Evolutionary conservation across 1,139 yeast genomes (phyloP), one percentile per base, ranked within the genome.

Genomic region (Pichia sp.): DNA sequence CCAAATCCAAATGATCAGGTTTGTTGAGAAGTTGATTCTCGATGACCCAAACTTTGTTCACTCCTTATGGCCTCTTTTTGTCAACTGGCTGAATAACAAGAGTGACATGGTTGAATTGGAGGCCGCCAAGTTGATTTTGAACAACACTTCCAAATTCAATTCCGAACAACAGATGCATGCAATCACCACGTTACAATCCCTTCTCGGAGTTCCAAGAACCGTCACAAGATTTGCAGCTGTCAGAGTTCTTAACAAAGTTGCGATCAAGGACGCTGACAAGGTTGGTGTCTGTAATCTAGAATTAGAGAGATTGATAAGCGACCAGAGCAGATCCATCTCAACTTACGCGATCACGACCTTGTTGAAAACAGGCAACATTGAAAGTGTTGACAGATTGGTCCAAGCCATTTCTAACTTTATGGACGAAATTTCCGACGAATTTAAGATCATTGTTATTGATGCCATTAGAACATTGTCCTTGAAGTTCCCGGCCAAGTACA

Each of bases 261-360:
- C 99, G 4, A 77, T 87, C 78, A 81, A 78, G 62, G 83, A 84
- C 62, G 97, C 98, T n/a, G 92, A 87, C 63, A 81, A 82, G 64
- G 84, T 87, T 51, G 78, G 87, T 64, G 82, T 82, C 48, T 83
- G 88, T 70, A 92, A 89, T 67, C 75, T 79, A 54, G 97, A 90
- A 70, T 80, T 93, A 67, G 99, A 93, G 72, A 76, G 82, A 43
- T 79, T 93, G 69, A 90, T 95, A 64, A 86, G 87, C 69, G 98
- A 93, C 71, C 70, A 90, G 44, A 90, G 89, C 72, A 83, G 97
- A 72, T 86, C 96, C 44, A 84, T 93, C 63, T 93, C 98, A n/a
- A 93, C 99, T n/a, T 92, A 90, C 71, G 98, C 99, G 34, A 93
- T 93, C 69, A 93, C 99, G 46, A 93, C 98, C 3, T 78, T 93